These are phyloP conservation scores for Saccharomycopsis vini DNA, from an alignment of 805 yeast species.

Conservation along the genomic window DNA sequence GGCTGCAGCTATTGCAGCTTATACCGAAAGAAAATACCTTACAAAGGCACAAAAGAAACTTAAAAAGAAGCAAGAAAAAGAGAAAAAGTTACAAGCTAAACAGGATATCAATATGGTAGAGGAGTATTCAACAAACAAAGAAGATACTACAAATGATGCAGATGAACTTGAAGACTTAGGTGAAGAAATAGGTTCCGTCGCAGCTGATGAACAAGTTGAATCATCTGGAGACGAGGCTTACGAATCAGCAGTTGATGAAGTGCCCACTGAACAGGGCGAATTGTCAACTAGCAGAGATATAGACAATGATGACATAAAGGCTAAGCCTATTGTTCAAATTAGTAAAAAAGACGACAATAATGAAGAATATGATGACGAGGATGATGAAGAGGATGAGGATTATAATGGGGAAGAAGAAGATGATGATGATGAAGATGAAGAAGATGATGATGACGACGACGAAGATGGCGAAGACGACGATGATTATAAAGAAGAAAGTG, in stretches of 20 bases:
- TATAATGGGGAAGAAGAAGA: conserved; percentile 18
- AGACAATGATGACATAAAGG: too few species aligned
- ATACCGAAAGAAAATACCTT: conserved; percentile 45
- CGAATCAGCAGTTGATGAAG: conserved; percentile 18
- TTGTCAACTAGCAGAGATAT: not conserved
- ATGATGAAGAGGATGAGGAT: conserved; percentile 2
- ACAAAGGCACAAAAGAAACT: conserved; percentile 36
- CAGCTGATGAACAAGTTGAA: not conserved
- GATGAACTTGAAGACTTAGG: not conserved
- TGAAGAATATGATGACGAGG: not conserved
- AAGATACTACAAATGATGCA: not conserved
- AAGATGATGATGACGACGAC: not conserved
- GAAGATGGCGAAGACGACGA: conserved; percentile 3
- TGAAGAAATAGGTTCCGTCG: conserved; percentile 10
- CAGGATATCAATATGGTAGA: not conserved
- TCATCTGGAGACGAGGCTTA: not conserved
- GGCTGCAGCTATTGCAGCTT: conserved; percentile 53
- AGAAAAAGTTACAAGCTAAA: not conserved
- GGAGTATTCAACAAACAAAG: not conserved
- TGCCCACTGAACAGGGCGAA: conserved; percentile 1
- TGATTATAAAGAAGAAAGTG: not conserved
- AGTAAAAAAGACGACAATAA: conserved; percentile 4
- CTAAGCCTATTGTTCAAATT: conserved; percentile 8
- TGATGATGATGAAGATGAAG: conserved; percentile 14
- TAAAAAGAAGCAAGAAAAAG: conserved; percentile 22